A percentile compares a stretch with the other conserved stretches of the same genome.
Conservation (phyloP, 257 asterid genomes). For the Solanum tarapatanum region DNA sequence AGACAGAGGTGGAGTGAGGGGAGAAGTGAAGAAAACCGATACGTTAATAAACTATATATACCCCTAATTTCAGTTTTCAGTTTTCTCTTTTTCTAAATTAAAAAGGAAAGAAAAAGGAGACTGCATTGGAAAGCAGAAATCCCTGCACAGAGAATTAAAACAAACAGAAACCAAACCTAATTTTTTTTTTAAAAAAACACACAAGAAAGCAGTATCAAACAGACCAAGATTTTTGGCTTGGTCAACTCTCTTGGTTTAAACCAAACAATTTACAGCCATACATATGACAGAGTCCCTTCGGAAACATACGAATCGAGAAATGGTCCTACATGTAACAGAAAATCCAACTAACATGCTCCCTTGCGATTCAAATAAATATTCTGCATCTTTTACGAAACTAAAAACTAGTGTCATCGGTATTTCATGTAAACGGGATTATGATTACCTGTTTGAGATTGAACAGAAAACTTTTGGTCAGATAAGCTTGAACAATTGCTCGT, state of each 20-base stretch:
- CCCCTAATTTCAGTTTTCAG: background rate
- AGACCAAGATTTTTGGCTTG: background rate
- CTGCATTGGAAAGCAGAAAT: background rate
- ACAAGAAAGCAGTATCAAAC: background rate
- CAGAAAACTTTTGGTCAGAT: conserved; percentile 80
- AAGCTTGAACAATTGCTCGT: conserved; percentile 96
- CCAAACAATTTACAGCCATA: background rate
- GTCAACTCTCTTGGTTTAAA: background rate
- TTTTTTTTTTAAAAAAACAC: no score
- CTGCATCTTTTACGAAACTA: background rate
- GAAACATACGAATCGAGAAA: conserved; percentile 9
- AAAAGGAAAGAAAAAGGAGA: background rate
- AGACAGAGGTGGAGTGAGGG: background rate
- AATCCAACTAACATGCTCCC: background rate
- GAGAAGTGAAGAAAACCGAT: background rate
- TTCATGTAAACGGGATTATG: background rate
- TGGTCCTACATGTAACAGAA: background rate
- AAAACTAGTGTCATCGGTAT: background rate
- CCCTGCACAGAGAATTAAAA: background rate
- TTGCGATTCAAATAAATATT: background rate
- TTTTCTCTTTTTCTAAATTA: background rate
- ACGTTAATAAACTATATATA: background rate
- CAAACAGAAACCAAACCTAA: background rate
- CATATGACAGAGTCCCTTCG: background rate
- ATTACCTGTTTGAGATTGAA: conserved; percentile 92